Evolutionary conservation across 164 flowering plant species (phyloP), one percentile per base, ranked within the genome.

Genomic region (Platanus orientalis): DNA sequence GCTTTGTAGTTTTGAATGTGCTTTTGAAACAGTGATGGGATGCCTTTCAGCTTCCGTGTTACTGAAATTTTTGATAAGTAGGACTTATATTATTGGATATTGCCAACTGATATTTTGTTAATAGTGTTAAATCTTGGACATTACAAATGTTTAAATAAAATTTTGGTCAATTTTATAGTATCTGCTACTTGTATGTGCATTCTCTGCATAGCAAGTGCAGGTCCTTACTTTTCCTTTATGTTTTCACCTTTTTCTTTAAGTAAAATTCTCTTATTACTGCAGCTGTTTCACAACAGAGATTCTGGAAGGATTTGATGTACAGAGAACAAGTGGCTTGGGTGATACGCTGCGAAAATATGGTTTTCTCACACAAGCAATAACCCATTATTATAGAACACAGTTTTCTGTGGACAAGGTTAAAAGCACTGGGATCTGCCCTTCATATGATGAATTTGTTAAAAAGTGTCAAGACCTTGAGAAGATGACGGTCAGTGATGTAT

Each of bases 231-330:
- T 12, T 12, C n/a, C 16, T 32, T 47, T 1, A 21, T 17, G 0
- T 65, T 49, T 14, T 36, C 23, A 3, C 24, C 6, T 21, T 19
- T 11, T 42, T 25, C 44, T 42, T 53, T 23, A 12, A 13, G n/a
- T 54, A 11, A 55, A 54, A 13, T 27, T 5, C 1, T 45, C 52
- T 57, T 60, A 25, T 57, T 29, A 21, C 60, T 76, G 75, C 84
- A 94, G 97, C 44, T 91, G 96, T 72, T 88, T 92, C 73, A 94
- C 99, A 54, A 94, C 99, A n/a, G 97, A 94, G 79, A 86, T 94
- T 74, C 75, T 91, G 60, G 99, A 94, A 78, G 97, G 96, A 42
- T 91, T 94, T 79, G 96, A 94, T 76, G 96, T 94, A 64, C 97
- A 85, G 47, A 79, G 99, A 81, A 94, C 96, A 34, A 88, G 68